A percentile compares a stretch with the other conserved stretches of the same genome.
phyloP scores from a whole-genome alignment of 345 rosid species.

The Heritiera fomes region DNA sequence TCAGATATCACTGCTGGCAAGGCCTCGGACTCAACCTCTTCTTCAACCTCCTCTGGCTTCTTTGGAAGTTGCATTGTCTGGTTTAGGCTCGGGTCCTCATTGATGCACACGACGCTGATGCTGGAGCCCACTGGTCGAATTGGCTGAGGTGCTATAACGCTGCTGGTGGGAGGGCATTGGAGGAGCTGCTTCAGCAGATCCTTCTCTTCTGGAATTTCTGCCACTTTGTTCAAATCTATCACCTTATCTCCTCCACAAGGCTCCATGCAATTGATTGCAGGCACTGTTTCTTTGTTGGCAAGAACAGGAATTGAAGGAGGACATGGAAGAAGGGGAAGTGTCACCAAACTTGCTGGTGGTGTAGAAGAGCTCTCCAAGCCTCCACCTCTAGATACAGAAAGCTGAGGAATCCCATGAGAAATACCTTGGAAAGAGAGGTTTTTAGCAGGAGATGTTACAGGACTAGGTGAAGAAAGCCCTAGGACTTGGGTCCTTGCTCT shows the following conservation, averaged over 20 bases:
- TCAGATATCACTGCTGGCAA: conserved; percentile 81
- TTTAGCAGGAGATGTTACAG: conserved; percentile 26
- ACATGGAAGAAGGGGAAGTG: conserved; percentile 71
- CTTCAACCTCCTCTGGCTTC: conserved; percentile 69
- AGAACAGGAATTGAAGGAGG: conserved; percentile 32
- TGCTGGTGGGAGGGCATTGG: conserved; percentile 32
- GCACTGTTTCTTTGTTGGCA: conserved; percentile 16
- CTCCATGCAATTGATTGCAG: conserved; percentile 43
- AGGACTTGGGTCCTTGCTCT: conserved; percentile 31
- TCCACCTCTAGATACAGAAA: conserved; percentile 34
- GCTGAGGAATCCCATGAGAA: conserved; percentile 39
- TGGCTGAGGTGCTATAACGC: conserved; percentile 11
- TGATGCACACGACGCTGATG: conserved; percentile 66
- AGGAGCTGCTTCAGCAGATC: conserved; percentile 65
- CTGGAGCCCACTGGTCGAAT: conserved; percentile 65
- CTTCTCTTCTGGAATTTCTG: conserved; percentile 57
- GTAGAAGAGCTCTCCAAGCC: conserved; percentile 30
- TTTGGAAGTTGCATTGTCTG: conserved; percentile 30
- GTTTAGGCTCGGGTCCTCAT: conserved; percentile 26
- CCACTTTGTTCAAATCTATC: conserved; percentile 62
- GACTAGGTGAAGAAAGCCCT: conserved; percentile 28
- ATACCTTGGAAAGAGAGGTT: conserved; percentile 39
- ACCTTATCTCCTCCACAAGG: conserved; percentile 24
- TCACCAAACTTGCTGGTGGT: conserved; percentile 46
- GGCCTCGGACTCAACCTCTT: conserved; percentile 67